A percentile compares a stretch with the other conserved stretches of the same genome.
Evolutionary conservation across 345 rosid species (phyloP).

Genomic region (Rhodamnia argentea): DNA sequence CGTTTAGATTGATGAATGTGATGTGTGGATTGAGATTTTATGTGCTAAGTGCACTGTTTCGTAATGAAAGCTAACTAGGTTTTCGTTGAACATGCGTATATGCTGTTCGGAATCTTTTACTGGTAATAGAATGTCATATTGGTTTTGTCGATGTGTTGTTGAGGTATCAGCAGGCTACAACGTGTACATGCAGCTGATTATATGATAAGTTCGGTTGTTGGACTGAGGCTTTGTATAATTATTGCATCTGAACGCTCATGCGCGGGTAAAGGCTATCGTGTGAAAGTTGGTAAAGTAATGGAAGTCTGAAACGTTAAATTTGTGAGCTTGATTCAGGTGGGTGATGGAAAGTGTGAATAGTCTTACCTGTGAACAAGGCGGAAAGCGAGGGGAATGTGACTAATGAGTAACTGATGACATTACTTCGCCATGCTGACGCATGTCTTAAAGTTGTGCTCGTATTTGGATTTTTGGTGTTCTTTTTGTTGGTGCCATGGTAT

Average conservation of each 20-base stretch:
- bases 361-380: not conserved
- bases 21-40: not conserved
- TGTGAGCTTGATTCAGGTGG: not conserved
- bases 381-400: not conserved
- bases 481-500: not conserved
- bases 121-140: not conserved
- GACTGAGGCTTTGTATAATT: not conserved
- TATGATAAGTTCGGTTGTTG: not conserved
- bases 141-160: not conserved
- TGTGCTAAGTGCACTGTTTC: not conserved
- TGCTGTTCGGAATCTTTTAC: not conserved
- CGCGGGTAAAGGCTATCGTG: not conserved
- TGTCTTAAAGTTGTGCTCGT: not conserved
- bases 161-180: not conserved
- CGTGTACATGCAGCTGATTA: not conserved
- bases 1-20: not conserved
- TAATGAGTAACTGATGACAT: not conserved
- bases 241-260: not conserved
- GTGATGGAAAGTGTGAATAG: not conserved
- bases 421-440: not conserved
- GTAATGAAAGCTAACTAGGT: not conserved
- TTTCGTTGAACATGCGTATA: not conserved
- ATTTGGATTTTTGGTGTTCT: not conserved
- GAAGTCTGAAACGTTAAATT: not conserved
- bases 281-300: not conserved